These are phyloP conservation scores for cucumber (Cucumis sativus) DNA, from an alignment of 306 rosid genomes.

Conservation along the genomic window DNA sequence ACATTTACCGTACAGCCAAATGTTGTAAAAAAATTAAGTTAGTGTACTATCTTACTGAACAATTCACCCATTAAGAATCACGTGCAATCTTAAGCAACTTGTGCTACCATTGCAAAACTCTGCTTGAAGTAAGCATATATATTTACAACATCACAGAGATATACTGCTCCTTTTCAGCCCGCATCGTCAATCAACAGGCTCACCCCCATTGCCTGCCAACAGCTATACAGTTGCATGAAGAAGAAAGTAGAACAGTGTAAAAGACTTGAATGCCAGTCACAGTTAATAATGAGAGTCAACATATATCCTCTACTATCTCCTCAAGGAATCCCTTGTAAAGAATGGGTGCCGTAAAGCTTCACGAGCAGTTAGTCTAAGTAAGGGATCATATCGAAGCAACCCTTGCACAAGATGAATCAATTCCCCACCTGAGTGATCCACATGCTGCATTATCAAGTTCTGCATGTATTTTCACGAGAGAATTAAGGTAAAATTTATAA, in stretches of 20 bases:
- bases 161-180: not conserved
- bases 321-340: constrained; percentile 42
- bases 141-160: not conserved
- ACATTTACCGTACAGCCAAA: not conserved
- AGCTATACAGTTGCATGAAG: not conserved
- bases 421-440: constrained; percentile 91
- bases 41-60: not conserved
- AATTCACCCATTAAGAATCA: not conserved
- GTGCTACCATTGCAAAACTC: not conserved
- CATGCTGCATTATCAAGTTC: constrained; percentile 92
- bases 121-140: not conserved
- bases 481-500: no score
- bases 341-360: constrained; percentile 79
- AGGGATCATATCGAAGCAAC: constrained; percentile 65
- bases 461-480: constrained; percentile 12
- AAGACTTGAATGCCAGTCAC: not conserved
- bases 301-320: constrained; percentile 20
- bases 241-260: not conserved
- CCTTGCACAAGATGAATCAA: constrained; percentile 86
- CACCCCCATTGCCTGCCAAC: not conserved
- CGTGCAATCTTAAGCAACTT: not conserved
- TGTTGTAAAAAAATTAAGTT: not conserved
- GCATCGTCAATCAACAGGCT: not conserved
- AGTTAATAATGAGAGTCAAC: not conserved
- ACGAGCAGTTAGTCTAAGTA: constrained; percentile 47